These are phyloP conservation scores for Dioszegia aurantiaca DNA, from an alignment of 768 basidiomycete genomes.

Conservation along the genomic window DNA sequence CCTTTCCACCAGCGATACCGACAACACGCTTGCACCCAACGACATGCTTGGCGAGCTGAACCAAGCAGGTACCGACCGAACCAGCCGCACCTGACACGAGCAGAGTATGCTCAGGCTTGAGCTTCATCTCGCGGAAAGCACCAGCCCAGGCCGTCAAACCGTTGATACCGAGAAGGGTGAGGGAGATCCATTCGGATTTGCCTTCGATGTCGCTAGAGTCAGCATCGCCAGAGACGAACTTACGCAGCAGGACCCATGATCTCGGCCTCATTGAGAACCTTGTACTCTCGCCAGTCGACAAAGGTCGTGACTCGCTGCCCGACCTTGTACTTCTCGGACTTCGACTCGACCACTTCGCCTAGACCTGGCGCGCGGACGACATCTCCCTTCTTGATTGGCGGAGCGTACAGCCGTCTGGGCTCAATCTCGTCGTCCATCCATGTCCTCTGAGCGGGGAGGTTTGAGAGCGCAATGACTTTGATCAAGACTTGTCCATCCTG, in stretches of 20 bases:
- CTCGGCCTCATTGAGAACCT: conserved; percentile 24
- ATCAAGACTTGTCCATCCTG: conserved; percentile 44
- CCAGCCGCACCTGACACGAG: conserved; percentile 50
- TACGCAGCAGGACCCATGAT: conserved; percentile 21
- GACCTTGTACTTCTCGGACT: conserved; percentile 29
- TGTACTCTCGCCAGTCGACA: conserved; percentile 35
- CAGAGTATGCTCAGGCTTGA: conserved; percentile 37
- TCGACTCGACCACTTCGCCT: conserved; percentile 34
- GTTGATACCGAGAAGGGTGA: conserved; percentile 28
- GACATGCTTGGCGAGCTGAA: conserved; percentile 48
- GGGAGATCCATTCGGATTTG: conserved; percentile 23
- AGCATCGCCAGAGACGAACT: conserved; percentile 2
- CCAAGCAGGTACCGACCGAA: conserved; percentile 29
- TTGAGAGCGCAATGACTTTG: conserved; percentile 34
- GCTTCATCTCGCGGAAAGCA: conserved; percentile 27
- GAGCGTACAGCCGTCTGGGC: conserved; percentile 26
- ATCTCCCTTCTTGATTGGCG: conserved; percentile 24
- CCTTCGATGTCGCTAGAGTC: conserved; percentile 18
- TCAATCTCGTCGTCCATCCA: conserved; percentile 31
- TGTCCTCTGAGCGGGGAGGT: conserved; percentile 44
- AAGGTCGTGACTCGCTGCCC: conserved; percentile 21
- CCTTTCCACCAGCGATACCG: conserved; percentile 47
- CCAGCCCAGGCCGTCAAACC: conserved; percentile 45
- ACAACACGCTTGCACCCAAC: conserved; percentile 45
- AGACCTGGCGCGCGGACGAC: conserved; percentile 22